These are phyloP conservation scores for Basipetospora chlamydospora DNA, from an alignment of 2,329 filamentous ascomycete species.

Conservation along the genomic window DNA sequence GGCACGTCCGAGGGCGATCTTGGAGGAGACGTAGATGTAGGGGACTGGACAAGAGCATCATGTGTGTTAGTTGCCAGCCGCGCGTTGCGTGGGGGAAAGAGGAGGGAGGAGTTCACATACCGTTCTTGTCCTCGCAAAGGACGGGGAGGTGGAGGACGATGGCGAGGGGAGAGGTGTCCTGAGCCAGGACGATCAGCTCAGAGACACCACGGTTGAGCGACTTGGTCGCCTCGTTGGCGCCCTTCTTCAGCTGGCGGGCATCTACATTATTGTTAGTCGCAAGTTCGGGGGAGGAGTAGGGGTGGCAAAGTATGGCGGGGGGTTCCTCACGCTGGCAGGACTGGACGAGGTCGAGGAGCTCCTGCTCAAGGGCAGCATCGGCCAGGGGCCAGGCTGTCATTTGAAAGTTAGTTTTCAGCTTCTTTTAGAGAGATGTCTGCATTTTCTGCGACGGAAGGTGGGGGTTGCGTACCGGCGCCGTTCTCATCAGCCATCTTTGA, in stretches of 20 bases:
- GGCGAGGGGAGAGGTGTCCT: constrained; percentile 73
- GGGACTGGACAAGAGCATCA: constrained; percentile 19
- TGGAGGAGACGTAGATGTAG: constrained; percentile 58
- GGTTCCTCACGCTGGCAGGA: constrained; percentile 36
- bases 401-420: background rate
- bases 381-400: constrained; percentile 50
- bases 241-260: constrained; percentile 73
- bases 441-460: background rate
- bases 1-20: constrained; percentile 76
- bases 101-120: too few species aligned
- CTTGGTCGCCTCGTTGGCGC: constrained; percentile 78
- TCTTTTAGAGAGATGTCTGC: background rate
- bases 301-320: too few species aligned
- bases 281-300: background rate
- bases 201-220: constrained; percentile 80
- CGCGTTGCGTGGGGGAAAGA: too few species aligned
- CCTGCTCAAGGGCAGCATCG: constrained; percentile 60
- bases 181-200: constrained; percentile 79
- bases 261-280: constrained; percentile 15
- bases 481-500: constrained; percentile 6
- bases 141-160: constrained; percentile 84
- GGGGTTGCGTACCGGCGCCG: constrained; percentile 3
- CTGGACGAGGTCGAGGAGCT: constrained; percentile 72
- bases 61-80: too few species aligned
- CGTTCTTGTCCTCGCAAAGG: constrained; percentile 68